phyloP scores from a whole-genome alignment of 192 early-diverging fungal species.

The Rhizophagus clarus region DNA sequence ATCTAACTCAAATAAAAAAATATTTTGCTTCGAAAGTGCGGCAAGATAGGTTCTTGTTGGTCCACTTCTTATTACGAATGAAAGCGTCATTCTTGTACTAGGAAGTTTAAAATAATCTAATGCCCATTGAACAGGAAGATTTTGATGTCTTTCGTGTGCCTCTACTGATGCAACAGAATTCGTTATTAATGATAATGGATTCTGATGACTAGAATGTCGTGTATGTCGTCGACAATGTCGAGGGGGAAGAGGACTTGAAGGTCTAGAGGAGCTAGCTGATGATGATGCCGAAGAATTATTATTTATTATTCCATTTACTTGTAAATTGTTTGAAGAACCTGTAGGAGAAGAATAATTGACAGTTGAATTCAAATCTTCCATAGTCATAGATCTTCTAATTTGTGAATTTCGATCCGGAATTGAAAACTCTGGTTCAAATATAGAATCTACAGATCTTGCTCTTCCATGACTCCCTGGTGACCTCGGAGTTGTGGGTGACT shows the following conservation, averaged over 20 bases:
- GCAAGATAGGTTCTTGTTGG: constrained; percentile 11
- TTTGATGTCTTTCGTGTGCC: background rate
- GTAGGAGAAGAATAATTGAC: background rate
- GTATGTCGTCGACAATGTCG: background rate
- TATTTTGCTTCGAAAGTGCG: constrained; percentile 26
- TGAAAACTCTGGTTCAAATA: constrained; percentile 9
- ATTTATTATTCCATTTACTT: background rate
- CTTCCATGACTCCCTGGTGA: constrained; percentile 1
- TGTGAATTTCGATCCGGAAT: background rate
- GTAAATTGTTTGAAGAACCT: background rate
- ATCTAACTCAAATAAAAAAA: constrained; percentile 25
- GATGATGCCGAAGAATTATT: background rate
- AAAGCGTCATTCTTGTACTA: background rate
- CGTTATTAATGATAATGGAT: background rate
- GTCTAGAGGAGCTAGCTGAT: background rate
- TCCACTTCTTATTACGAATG: constrained; percentile 7
- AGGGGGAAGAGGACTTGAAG: background rate
- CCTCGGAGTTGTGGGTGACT: background rate
- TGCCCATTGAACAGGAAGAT: background rate
- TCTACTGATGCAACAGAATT: constrained; percentile 3
- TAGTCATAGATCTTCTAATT: background rate
- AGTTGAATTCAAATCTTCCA: constrained; percentile 7
- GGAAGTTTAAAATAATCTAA: constrained; percentile 25
- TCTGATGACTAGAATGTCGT: constrained; percentile 1
- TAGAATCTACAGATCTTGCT: constrained; percentile 15